Conservation (phyloP, 2,329 filamentous ascomycete species). For the Ceratocystis destructans region DNA sequence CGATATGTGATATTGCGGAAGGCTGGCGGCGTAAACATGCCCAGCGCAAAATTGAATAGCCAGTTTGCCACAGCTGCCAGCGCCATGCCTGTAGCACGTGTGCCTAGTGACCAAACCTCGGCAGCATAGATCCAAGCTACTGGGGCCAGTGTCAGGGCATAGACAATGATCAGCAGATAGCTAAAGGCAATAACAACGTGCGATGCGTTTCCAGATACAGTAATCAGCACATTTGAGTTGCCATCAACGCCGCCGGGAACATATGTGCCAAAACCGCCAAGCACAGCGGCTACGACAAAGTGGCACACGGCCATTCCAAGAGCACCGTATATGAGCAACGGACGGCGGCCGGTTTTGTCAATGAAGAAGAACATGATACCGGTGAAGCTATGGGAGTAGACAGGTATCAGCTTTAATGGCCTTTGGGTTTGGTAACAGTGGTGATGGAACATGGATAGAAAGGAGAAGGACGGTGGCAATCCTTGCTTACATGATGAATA, state of each 20-base stretch:
- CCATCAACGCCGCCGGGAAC: conserved; percentile 33
- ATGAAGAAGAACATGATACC: conserved; percentile 34
- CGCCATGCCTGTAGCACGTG: conserved; percentile 45
- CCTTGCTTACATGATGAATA: conserved; percentile 23
- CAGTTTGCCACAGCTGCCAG: conserved; percentile 39
- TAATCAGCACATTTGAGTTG: conserved; percentile 33
- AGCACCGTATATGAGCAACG: conserved; percentile 50
- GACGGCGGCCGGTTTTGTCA: conserved; percentile 45
- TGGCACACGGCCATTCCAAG: conserved; percentile 52
- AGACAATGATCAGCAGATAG: conserved; percentile 50
- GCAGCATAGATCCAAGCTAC: conserved; percentile 53
- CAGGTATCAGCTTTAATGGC: conserved; percentile 30
- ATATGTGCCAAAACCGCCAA: conserved; percentile 33
- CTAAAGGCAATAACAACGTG: conserved; percentile 52
- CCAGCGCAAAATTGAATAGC: conserved; percentile 31
- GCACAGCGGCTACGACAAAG: conserved; percentile 40
- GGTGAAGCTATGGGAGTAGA: conserved; percentile 29
- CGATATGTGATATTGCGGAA: conserved; percentile 27
- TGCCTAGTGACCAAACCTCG: conserved; percentile 50
- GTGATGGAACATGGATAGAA: not conserved
- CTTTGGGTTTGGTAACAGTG: no score
- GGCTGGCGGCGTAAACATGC: conserved; percentile 29
- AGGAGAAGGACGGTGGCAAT: no score
- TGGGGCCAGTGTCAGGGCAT: conserved; percentile 49
- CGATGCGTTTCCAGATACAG: conserved; percentile 37